These are phyloP conservation scores for Rhizomucor miehei DNA, from an alignment of 371 early-diverging fungal species.

Conservation along the genomic window DNA sequence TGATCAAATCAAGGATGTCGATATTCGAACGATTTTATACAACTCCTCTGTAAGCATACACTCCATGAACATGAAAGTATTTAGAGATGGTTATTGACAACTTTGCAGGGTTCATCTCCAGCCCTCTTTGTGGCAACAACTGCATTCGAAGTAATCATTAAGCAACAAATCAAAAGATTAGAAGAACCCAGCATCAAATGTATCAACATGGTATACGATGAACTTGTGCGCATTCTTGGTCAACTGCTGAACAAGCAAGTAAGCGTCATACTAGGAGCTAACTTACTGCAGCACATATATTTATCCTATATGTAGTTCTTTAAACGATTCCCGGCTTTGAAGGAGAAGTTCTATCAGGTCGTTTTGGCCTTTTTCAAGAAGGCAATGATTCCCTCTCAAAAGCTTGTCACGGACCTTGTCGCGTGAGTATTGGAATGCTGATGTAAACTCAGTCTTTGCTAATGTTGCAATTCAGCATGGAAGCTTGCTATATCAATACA, in stretches of 20 bases:
- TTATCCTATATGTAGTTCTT: conserved; percentile 54
- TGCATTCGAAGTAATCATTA: conserved; percentile 97
- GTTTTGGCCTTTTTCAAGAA: conserved; percentile 93
- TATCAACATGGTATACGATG: conserved; percentile 93
- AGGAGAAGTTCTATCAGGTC: conserved; percentile 87
- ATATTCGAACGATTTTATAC: conserved; percentile 97
- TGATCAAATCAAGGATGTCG: conserved; percentile 95
- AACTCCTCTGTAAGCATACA: conserved; percentile 83
- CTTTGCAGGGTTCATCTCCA: conserved; percentile 81
- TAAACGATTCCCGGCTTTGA: conserved; percentile 92
- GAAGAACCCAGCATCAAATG: conserved; percentile 97
- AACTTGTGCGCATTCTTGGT: conserved; percentile 90
- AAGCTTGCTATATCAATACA: conserved; percentile 96
- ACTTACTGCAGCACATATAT: background rate
- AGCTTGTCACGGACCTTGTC: conserved; percentile 90
- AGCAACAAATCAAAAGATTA: conserved; percentile 94
- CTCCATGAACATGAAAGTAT: background rate
- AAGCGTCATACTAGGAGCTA: conserved; percentile 1
- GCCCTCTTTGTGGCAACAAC: conserved; percentile 96
- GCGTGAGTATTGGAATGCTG: conserved; percentile 39
- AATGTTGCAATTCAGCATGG: conserved; percentile 58
- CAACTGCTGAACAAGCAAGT: conserved; percentile 88
- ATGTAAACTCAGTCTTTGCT: background rate
- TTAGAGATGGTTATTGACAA: background rate
- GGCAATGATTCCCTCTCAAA: conserved; percentile 84